Evolutionary conservation across 768 basidiomycete genomes (phyloP).

Genomic region (Scleroderma citrinum): DNA sequence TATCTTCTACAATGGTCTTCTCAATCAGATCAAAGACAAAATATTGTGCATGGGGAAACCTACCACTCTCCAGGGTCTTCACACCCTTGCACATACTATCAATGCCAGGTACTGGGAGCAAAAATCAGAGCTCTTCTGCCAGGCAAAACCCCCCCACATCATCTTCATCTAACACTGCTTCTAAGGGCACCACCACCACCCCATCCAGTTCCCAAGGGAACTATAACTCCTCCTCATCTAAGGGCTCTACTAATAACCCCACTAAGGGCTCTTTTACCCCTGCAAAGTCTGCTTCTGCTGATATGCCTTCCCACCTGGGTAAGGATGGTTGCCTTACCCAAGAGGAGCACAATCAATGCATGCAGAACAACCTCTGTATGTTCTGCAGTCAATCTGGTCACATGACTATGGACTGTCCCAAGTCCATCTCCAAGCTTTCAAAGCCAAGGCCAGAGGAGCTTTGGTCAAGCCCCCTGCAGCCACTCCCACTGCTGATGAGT

Average conservation of each 20-base stretch:
- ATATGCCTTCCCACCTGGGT: background rate
- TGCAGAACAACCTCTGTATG: background rate
- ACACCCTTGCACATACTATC: background rate
- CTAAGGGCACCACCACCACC: no score
- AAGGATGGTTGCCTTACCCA: background rate
- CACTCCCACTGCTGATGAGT: background rate
- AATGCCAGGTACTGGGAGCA: background rate
- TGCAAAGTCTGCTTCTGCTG: background rate
- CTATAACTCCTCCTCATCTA: no score
- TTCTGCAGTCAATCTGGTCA: background rate
- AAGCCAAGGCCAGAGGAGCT: background rate
- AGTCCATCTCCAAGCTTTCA: background rate
- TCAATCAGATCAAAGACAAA: background rate
- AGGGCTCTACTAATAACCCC: no score
- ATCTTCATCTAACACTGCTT: no score
- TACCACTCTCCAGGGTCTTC: background rate
- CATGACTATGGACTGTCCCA: background rate
- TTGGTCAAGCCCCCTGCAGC: background rate
- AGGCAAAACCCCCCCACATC: background rate
- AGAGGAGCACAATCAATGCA: background rate
- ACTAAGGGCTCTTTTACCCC: no score
- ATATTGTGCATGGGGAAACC: background rate
- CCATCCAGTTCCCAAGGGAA: no score
- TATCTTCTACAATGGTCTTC: background rate
- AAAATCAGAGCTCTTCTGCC: background rate